Base-by-base conservation (phyloP, 345 rosid genomes). In the Nephelium lappaceum region DNA sequence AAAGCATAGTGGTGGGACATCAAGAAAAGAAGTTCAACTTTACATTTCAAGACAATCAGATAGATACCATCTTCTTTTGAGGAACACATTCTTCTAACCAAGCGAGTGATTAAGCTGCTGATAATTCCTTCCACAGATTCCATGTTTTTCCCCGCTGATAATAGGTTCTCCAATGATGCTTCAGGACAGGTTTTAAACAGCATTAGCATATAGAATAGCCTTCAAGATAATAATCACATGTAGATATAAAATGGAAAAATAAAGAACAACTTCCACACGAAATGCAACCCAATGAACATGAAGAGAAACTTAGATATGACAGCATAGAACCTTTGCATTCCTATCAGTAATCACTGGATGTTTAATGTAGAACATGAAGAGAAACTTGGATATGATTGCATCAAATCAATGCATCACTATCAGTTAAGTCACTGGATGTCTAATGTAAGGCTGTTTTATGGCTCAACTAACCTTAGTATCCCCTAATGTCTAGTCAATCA, bases 21-120 rank as follows among this genome's bases (percentile, higher is more conserved):
- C 21, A 31, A 8, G 16, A 15, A 76, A 49, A 3, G 19, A 6
- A 43, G 55, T 55, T 38, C 31, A 39, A 38, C 25, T 19, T 24
- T 6, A 78, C 53, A 51, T 82, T 69, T 18, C 19, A 77, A 49
- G 45, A 8, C n/a, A 27, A 61, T 24, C 49, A 71, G 74, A 6
- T 67, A 69, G 67, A 82, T 86, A 89, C 97, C 93, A 73, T 83
- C 86, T 82, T 61, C 79, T 79, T 81, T 84, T 27, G 89, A 85
- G 75, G 85, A 83, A 79, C 88, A 91, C 92, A 94, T 93, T 86
- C 86, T 89, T 83, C 85, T 81, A 63, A 90, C 81, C 83, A 94
- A 86, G 25, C 85, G 85, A 62, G 80, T 64, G 78, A 90, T 87
- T 84, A 94, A 84, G 86, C 83, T 82, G 77, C 79, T 85, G 67